These are phyloP conservation scores for Claviceps capensis DNA, from an alignment of 2,329 filamentous ascomycete genomes.

Conservation along the genomic window DNA sequence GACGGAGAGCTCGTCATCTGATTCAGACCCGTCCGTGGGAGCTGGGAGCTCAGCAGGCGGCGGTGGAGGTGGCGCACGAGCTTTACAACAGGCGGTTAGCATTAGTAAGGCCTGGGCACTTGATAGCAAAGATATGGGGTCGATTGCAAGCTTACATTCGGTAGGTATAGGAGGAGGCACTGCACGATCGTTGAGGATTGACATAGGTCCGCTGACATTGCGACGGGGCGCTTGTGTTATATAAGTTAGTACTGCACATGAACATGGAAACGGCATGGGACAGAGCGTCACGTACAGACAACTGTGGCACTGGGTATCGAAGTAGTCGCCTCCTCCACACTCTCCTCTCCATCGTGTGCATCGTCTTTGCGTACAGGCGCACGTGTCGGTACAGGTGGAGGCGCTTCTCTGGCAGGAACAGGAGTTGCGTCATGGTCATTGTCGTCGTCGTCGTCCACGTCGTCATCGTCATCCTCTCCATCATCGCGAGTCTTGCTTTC, in stretches of 20 bases:
- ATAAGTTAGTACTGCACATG: slow-evolving; percentile 12
- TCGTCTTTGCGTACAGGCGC: slow-evolving; percentile 5
- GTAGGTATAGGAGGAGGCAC: slow-evolving; percentile 43
- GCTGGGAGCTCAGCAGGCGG: slow-evolving; percentile 43
- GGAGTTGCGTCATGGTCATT: slow-evolving; percentile 4
- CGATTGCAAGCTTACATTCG: slow-evolving; percentile 37
- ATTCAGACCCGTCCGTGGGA: slow-evolving; percentile 67
- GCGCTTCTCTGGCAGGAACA: slow-evolving; percentile 12
- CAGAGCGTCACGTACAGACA: slow-evolving; percentile 7
- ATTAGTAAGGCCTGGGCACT: neutral
- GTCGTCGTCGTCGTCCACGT: neutral
- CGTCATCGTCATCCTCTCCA: neutral
- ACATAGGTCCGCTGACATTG: slow-evolving; percentile 25
- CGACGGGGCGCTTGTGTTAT: slow-evolving; percentile 18
- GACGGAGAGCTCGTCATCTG: slow-evolving; percentile 72
- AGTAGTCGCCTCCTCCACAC: slow-evolving; percentile 21
- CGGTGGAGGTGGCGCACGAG: slow-evolving; percentile 45
- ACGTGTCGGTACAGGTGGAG: slow-evolving; percentile 17
- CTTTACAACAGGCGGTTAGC: slow-evolving; percentile 25
- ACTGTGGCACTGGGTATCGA: slow-evolving; percentile 17
- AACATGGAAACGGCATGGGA: neutral
- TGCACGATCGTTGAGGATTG: slow-evolving; percentile 36
- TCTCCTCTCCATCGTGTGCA: slow-evolving; percentile 22
- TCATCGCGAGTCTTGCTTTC: slow-evolving; percentile 12
- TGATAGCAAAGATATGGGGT: neutral